Conservation (phyloP, 2,329 filamentous ascomycete species). For the Lasiodiplodia hormozganensis region DNA sequence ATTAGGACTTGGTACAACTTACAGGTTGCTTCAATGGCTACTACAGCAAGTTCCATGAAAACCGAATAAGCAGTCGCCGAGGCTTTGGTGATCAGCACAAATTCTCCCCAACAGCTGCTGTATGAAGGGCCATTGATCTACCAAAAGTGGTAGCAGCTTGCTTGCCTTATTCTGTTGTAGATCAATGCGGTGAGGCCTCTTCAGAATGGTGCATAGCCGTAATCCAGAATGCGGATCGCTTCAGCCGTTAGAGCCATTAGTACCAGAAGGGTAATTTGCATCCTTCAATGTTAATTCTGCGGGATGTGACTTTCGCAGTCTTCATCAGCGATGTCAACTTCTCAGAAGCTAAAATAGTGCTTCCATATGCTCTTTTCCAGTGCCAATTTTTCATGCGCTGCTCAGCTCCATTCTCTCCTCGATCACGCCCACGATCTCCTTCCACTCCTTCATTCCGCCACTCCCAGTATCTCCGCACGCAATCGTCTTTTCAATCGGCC, state of each 20-base stretch:
- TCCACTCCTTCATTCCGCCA: slow-evolving; percentile 86
- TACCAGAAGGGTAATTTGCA: neutral
- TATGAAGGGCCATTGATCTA: neutral
- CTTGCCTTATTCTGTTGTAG: neutral
- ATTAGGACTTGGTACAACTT: too few species aligned
- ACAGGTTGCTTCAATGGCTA: too few species aligned
- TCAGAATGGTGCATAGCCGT: neutral
- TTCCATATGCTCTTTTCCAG: neutral
- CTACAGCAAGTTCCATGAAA: neutral
- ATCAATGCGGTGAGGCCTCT: neutral
- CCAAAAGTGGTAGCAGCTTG: neutral
- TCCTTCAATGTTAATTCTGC: neutral
- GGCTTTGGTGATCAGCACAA: neutral
- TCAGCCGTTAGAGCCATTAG: neutral
- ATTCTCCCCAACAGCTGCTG: neutral
- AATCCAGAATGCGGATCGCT: neutral
- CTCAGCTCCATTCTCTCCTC: slow-evolving; percentile 56
- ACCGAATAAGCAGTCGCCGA: neutral
- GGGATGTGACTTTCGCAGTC: neutral
- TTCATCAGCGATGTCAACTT: neutral
- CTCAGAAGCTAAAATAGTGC: neutral
- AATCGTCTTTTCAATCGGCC: slow-evolving; percentile 76
- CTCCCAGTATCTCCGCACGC: slow-evolving; percentile 85
- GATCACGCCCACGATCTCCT: slow-evolving; percentile 71
- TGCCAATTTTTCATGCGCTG: neutral